Conservation (phyloP, 345 rosid genomes). For the Mallotus nudiflorus region DNA sequence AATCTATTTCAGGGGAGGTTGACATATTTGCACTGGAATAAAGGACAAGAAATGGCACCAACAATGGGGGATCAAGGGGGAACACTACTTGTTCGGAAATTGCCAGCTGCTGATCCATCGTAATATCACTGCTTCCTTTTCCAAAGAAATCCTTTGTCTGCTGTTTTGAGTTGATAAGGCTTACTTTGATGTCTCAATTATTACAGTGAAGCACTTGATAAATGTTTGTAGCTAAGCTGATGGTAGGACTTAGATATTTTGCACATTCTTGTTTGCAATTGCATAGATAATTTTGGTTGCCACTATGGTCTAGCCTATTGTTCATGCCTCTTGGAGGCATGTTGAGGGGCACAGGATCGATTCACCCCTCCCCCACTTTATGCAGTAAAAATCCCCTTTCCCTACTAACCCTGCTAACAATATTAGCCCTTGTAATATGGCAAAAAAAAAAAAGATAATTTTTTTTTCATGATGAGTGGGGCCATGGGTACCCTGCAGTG, state of each 20-base stretch:
- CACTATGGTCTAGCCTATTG: no score
- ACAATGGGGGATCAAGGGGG: constrained; percentile 58
- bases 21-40: constrained; percentile 69
- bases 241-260: neutral
- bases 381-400: no score
- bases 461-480: neutral
- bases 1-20: constrained; percentile 70
- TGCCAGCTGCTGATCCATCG: constrained; percentile 64
- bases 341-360: no score
- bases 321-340: no score
- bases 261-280: no score
- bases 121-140: constrained; percentile 32
- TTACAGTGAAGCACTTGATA: neutral
- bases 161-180: neutral
- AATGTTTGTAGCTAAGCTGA: neutral
- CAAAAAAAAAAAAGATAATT: no score
- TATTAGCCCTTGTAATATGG: no score
- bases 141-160: neutral
- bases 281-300: no score
- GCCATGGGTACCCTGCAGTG: neutral
- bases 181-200: neutral
- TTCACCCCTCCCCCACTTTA: no score
- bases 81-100: constrained; percentile 84
- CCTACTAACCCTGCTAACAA: no score
- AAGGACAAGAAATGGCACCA: constrained; percentile 74